A percentile compares a stretch with the other conserved stretches of the same genome.
Evolutionary conservation across 208 protist genomes (phyloP).

Genomic region (Crithidia mellificae): DNA sequence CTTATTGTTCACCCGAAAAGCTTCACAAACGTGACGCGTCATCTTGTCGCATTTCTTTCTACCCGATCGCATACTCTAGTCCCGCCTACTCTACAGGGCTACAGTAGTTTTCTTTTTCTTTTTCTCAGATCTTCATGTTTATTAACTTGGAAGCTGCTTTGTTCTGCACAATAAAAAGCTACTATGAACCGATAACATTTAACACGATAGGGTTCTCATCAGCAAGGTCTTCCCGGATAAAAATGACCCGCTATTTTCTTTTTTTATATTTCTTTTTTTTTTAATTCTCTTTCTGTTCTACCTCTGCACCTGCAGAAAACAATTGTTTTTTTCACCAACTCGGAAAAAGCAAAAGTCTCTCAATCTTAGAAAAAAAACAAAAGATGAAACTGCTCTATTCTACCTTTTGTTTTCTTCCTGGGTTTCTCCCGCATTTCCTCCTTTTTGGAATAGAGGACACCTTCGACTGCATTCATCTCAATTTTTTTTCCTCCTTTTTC

Average conservation of each 20-base stretch:
- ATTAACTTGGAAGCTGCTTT: constrained; percentile 12
- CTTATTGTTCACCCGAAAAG: too few species aligned
- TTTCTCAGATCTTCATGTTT: background rate
- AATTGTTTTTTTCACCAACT: too few species aligned
- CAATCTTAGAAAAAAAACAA: background rate
- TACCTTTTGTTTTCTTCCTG: background rate
- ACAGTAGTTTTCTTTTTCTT: constrained; percentile 2
- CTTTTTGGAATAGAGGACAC: too few species aligned
- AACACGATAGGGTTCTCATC: constrained; percentile 12
- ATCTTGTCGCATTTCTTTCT: too few species aligned
- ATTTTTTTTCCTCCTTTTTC: too few species aligned
- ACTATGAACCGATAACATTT: constrained; percentile 11
- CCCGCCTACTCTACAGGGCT: too few species aligned
- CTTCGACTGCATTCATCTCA: constrained; percentile 1
- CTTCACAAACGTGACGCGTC: too few species aligned
- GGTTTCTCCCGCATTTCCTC: too few species aligned
- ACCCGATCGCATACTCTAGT: too few species aligned
- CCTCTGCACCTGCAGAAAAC: background rate
- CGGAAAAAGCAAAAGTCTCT: constrained; percentile 2
- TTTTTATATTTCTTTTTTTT: too few species aligned
- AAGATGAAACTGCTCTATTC: constrained; percentile 6
- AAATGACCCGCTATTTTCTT: constrained; percentile 2
- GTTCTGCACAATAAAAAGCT: constrained; percentile 16
- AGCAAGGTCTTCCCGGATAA: constrained; percentile 14
- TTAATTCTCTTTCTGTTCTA: background rate